Conservation (phyloP, 768 basidiomycete genomes). For the Obba rivulosa region DNA sequence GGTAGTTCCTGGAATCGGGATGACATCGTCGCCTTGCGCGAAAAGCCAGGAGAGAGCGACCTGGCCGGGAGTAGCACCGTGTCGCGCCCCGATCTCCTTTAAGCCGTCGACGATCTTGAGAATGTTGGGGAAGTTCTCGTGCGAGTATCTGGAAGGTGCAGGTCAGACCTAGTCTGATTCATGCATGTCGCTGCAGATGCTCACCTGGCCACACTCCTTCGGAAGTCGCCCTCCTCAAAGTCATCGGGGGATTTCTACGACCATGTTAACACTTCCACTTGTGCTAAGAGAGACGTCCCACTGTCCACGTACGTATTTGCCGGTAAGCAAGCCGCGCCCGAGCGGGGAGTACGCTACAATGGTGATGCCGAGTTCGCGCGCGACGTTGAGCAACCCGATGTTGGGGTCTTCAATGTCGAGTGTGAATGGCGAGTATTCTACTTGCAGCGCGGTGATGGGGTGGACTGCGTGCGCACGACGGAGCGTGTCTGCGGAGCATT, state of each 20-base stretch:
- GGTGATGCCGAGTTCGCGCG: slow-evolving; percentile 38
- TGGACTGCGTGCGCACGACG: slow-evolving; percentile 34
- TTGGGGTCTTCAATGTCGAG: slow-evolving; percentile 39
- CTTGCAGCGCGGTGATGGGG: slow-evolving; percentile 38
- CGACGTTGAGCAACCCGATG: slow-evolving; percentile 33
- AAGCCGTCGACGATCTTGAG: slow-evolving; percentile 21
- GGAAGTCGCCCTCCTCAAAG: slow-evolving; percentile 24
- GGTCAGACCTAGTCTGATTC: not conserved
- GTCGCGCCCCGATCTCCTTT: slow-evolving; percentile 15
- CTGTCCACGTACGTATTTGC: slow-evolving; percentile 15
- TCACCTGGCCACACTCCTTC: slow-evolving; percentile 17
- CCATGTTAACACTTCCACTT: not conserved
- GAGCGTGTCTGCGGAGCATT: slow-evolving; percentile 18
- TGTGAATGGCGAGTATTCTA: slow-evolving; percentile 40
- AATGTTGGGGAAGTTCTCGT: slow-evolving; percentile 27
- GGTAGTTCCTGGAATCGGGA: slow-evolving; percentile 22
- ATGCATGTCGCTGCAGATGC: slow-evolving; percentile 7
- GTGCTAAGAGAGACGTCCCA: not conserved
- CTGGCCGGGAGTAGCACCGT: slow-evolving; percentile 27
- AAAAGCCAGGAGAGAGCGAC: slow-evolving; percentile 27
- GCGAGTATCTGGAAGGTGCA: slow-evolving; percentile 22
- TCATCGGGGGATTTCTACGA: slow-evolving; percentile 24
- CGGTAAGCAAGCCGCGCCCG: slow-evolving; percentile 26
- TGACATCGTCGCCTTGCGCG: slow-evolving; percentile 22
- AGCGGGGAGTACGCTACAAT: slow-evolving; percentile 41